Conservation (phyloP, 2,329 filamentous ascomycete genomes). For the Colletotrichum agaves region DNA sequence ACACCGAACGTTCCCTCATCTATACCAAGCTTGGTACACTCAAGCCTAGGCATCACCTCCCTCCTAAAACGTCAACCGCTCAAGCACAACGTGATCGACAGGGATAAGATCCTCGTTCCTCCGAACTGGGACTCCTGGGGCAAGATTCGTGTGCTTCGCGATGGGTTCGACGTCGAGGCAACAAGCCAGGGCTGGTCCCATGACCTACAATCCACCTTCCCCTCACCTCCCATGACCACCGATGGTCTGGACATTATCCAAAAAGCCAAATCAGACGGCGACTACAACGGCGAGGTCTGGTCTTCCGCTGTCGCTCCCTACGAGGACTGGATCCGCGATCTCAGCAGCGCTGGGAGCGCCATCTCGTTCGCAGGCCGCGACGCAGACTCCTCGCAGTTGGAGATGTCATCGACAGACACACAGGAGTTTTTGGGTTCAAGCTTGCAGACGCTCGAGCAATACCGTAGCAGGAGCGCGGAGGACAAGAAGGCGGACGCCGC, state of each 20-base stretch:
- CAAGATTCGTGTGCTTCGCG: conserved; percentile 91
- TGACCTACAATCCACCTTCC: conserved; percentile 74
- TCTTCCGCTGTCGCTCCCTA: conserved; percentile 76
- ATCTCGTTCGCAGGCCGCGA: conserved; percentile 64
- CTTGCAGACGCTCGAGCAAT: conserved; percentile 76
- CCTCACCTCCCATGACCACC: conserved; percentile 43
- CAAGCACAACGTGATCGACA: conserved; percentile 91
- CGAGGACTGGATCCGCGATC: conserved; percentile 82
- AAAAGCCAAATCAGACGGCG: conserved; percentile 40
- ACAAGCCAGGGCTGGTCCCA: conserved; percentile 87
- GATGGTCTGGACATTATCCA: conserved; percentile 39
- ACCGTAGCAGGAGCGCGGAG: conserved; percentile 64
- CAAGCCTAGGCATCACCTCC: conserved; percentile 86
- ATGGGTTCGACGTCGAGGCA: conserved; percentile 91
- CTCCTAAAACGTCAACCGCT: conserved; percentile 81
- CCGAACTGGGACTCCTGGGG: conserved; percentile 99
- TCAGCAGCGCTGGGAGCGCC: conserved; percentile 66
- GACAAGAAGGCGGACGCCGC: conserved; percentile 43
- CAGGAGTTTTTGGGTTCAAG: conserved; percentile 83
- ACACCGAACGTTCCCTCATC: conserved; percentile 80
- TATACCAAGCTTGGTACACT: conserved; percentile 83
- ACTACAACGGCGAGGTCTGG: conserved; percentile 45
- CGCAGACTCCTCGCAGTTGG: conserved; percentile 58
- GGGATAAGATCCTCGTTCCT: conserved; percentile 93
- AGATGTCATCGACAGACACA: conserved; percentile 77